Evolutionary conservation across 2,329 filamentous ascomycete species (phyloP).

Genomic region (Dryadomyces quercus-mongolicae): DNA sequence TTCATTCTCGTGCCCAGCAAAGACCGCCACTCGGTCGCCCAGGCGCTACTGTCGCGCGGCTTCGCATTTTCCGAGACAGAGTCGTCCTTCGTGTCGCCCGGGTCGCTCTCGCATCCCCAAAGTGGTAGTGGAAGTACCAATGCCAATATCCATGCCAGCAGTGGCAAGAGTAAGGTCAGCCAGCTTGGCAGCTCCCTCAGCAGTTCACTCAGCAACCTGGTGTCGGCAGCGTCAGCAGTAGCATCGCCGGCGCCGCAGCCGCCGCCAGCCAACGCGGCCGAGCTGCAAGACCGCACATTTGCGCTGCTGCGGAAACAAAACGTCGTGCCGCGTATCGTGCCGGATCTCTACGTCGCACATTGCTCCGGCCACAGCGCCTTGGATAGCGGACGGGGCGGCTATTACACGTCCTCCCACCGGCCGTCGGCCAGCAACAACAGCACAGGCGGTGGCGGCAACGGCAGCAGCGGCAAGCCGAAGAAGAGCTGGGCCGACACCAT

Average conservation of each 20-base stretch:
- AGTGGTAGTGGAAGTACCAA: background rate
- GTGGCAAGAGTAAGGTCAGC: constrained; percentile 10
- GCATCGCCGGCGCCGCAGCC: constrained; percentile 30
- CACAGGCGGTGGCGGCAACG: constrained; percentile 20
- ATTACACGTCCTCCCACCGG: constrained; percentile 19
- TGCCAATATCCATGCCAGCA: too few species aligned
- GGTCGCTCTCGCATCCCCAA: constrained; percentile 19
- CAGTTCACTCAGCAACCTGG: constrained; percentile 9
- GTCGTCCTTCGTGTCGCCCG: constrained; percentile 52
- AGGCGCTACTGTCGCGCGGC: constrained; percentile 64
- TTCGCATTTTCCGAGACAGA: constrained; percentile 70
- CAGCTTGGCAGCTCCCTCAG: constrained; percentile 45
- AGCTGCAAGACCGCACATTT: constrained; percentile 77
- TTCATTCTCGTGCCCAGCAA: constrained; percentile 83
- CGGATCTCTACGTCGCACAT: constrained; percentile 60
- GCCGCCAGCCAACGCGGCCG: constrained; percentile 63
- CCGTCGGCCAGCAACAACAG: constrained; percentile 22
- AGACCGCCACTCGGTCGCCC: constrained; percentile 60
- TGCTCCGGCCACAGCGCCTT: constrained; percentile 50
- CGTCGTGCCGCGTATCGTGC: constrained; percentile 61
- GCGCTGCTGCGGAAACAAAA: constrained; percentile 64
- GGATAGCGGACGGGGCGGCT: constrained; percentile 13
- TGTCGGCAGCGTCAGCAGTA: constrained; percentile 38
- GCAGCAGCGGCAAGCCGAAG: constrained; percentile 7
- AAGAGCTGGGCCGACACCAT: constrained; percentile 43